Evolutionary conservation across 2,329 filamentous ascomycete genomes (phyloP), one percentile per base, ranked within the genome.

Genomic region (Fusarium torreyae): DNA sequence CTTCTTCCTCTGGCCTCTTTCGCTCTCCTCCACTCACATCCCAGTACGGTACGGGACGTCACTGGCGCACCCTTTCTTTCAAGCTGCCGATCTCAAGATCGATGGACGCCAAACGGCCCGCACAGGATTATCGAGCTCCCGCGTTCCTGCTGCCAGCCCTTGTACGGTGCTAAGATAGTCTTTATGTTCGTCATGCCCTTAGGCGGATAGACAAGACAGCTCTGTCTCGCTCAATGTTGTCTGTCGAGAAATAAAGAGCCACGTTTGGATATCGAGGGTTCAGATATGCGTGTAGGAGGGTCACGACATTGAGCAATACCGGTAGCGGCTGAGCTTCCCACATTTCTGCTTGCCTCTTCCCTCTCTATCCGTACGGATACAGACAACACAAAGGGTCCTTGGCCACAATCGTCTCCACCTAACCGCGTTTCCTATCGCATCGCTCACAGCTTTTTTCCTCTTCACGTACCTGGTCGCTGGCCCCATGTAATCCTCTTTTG

Each of bases 71-170:
- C 56, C 55, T 60, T 70, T 68, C 48, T 55, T 45, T 59, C 50
- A 52, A 51, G 61, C 61, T 74, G 72, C 58, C 72, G 72, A 74
- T 74, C 72, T 66, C 50, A 43, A 73, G 71, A 74, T 74, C 71
- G 71, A 72, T 72, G 63, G 56, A 67, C 67, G 66, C 63, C 67
- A 68, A 72, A 72, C 71, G 69, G 67, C 71, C 71, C 69, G 70
- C 63, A 48, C 43, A 71, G 61, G 42, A 60, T 63, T 57, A 59
- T 55, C 43, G 28, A 58, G 54, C 33, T 66, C 52, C 69, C 63
- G 70, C 67, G 63, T 69, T 67, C 67, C 70, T 56, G 56, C 40
- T 60, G 65, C 43, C 45, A 60, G 53, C 58, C 63, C 58, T 64
- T 63, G 51, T 43, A 44, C n/a, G 15, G 17, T 44, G 7, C 36